Percentiles rank a stretch among this genome's conserved stretches.
phyloP scores from a whole-genome alignment of 2,329 filamentous ascomycete genomes.

The Teratosphaeria epicoccoides region DNA sequence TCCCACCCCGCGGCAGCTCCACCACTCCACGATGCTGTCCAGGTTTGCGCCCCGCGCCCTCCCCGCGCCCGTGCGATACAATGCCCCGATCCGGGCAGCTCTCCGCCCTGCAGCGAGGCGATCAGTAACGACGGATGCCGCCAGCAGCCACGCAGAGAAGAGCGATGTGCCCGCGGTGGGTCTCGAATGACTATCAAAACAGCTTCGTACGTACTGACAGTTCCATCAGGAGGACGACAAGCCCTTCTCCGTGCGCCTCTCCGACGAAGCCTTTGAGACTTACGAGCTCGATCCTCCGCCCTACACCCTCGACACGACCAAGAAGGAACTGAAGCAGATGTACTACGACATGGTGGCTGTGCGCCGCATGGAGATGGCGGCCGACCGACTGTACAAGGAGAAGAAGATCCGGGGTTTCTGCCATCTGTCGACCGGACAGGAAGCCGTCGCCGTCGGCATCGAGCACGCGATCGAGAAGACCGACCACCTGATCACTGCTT shows the following conservation, averaged over 20 bases:
- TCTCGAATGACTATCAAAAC: slow-evolving; percentile 1
- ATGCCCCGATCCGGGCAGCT: slow-evolving; percentile 16
- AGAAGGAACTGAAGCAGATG: slow-evolving; percentile 98
- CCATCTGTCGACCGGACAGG: slow-evolving; percentile 94
- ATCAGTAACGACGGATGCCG: slow-evolving; percentile 89
- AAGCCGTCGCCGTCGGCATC: slow-evolving; percentile 93
- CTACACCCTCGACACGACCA: slow-evolving; percentile 87
- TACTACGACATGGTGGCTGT: slow-evolving; percentile 95
- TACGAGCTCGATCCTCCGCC: slow-evolving; percentile 95
- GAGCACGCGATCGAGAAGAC: slow-evolving; percentile 86
- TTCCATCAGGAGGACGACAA: slow-evolving; percentile 74
- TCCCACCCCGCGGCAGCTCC: background rate
- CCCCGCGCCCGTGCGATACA: slow-evolving; percentile 21
- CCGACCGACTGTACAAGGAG: slow-evolving; percentile 98
- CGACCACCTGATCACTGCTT: slow-evolving; percentile 94
- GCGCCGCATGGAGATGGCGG: slow-evolving; percentile 98
- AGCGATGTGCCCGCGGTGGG: slow-evolving; percentile 56
- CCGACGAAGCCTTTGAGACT: slow-evolving; percentile 98
- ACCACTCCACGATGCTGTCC: slow-evolving; percentile 22
- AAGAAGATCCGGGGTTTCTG: slow-evolving; percentile 99
- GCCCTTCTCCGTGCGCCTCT: slow-evolving; percentile 82
- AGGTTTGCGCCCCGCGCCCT: slow-evolving; percentile 27
- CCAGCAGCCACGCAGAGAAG: slow-evolving; percentile 80
- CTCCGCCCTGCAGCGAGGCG: slow-evolving; percentile 43
- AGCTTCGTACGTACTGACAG: background rate